Percentiles rank a stretch among this genome's conserved stretches.
Conservation (phyloP, 805 yeast species). For the Grigorovia transvaalensis region DNA sequence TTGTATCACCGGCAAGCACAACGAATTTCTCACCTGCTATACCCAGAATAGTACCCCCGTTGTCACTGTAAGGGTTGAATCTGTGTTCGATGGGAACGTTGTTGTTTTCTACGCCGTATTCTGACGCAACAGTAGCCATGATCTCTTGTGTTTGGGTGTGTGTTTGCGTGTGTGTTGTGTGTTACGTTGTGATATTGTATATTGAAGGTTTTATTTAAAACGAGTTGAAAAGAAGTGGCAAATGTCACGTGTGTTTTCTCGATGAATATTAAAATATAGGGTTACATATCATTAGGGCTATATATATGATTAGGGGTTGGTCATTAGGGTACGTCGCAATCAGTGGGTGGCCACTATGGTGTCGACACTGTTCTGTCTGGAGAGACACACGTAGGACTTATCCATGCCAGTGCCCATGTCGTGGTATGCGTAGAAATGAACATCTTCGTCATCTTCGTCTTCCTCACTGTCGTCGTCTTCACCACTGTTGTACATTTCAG, state of each 20-base stretch:
- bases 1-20: slow-evolving; percentile 95
- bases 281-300: no score
- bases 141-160: not conserved
- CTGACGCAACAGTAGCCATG: slow-evolving; percentile 49
- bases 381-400: not conserved
- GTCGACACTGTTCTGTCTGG: not conserved
- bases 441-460: not conserved
- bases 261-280: not conserved
- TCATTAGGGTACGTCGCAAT: no score
- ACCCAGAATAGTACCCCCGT: slow-evolving; percentile 95
- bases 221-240: not conserved
- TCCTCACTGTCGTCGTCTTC: not conserved
- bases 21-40: slow-evolving; percentile 98
- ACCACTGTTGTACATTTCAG: not conserved
- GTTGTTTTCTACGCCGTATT: slow-evolving; percentile 43
- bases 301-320: no score
- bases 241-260: not conserved
- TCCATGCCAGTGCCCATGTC: not conserved
- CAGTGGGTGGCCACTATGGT: not conserved
- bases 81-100: slow-evolving; percentile 73
- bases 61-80: slow-evolving; percentile 87
- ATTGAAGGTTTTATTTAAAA: not conserved
- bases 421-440: not conserved
- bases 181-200: not conserved
- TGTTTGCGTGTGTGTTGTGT: not conserved